Conservation (phyloP, 176 grass and related monocot genomes). For the Ensete glaucum region DNA sequence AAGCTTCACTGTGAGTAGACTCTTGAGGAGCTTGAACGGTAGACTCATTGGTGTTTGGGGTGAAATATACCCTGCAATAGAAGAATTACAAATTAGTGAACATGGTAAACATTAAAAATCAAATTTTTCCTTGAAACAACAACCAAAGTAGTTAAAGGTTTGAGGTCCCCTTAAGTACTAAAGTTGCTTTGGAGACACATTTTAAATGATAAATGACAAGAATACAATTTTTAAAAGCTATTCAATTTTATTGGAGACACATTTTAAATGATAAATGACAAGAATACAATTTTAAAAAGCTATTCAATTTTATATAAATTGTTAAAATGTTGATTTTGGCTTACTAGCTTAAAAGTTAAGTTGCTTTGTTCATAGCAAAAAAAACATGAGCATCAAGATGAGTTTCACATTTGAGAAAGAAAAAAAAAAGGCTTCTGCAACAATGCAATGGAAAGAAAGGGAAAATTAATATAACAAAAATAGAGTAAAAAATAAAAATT, state of each 20-base stretch:
- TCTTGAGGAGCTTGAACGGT: not conserved
- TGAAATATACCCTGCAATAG: not conserved
- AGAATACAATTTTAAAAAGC: not conserved
- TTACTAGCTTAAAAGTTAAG: too few species aligned
- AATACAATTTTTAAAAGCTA: not conserved
- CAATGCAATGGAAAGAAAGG: too few species aligned
- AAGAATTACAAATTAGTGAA: not conserved
- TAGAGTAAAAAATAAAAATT: too few species aligned
- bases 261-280: not conserved
- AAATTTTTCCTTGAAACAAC: too few species aligned
- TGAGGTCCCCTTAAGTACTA: not conserved
- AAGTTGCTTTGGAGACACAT: not conserved
- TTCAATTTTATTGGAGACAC: not conserved
- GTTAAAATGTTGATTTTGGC: too few species aligned
- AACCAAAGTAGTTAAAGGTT: not conserved
- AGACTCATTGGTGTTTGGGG: not conserved
- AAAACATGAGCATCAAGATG: too few species aligned
- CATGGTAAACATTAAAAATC: not conserved
- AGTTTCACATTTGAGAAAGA: too few species aligned
- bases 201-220: not conserved
- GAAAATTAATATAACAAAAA: too few species aligned
- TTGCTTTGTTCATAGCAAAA: too few species aligned
- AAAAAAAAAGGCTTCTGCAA: too few species aligned
- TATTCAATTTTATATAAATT: not conserved
- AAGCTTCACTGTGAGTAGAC: slow-evolving; percentile 14